Percentiles rank a stretch among this genome's conserved stretches.
These are phyloP conservation scores for Sordariomycetes sp. DNA, from an alignment of 2,329 filamentous ascomycete genomes.

Conservation along the genomic window DNA sequence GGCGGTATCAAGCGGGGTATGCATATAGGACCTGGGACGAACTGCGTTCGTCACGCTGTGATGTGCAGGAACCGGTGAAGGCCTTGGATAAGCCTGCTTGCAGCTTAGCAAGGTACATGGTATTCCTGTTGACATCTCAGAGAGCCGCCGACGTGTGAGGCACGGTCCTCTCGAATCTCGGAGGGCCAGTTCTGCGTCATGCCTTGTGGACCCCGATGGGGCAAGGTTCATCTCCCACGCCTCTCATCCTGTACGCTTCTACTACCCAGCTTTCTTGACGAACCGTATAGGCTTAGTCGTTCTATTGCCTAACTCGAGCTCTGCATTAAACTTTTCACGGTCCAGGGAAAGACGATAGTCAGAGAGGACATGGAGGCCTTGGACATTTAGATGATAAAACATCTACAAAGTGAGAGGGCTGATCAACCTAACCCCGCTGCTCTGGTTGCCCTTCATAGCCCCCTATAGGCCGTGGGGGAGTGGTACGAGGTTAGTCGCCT, in stretches of 20 bases:
- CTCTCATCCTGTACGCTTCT: not conserved
- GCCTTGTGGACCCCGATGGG: too few relatives aligned
- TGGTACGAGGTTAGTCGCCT: not conserved
- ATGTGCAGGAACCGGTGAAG: too few relatives aligned
- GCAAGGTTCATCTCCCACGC: too few relatives aligned
- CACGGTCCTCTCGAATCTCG: too few relatives aligned
- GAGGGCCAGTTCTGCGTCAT: too few relatives aligned
- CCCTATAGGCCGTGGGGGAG: not conserved
- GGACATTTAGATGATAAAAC: not conserved
- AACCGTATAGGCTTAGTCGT: slow-evolving; percentile 6
- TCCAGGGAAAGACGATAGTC: not conserved
- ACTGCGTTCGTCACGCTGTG: too few relatives aligned
- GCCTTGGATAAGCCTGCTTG: too few relatives aligned
- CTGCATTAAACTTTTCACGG: not conserved
- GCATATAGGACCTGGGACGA: too few relatives aligned
- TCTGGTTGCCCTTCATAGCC: not conserved
- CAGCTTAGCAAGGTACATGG: too few relatives aligned
- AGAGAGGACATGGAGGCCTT: not conserved
- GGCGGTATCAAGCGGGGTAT: too few relatives aligned
- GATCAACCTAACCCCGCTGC: not conserved
- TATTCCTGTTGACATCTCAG: too few relatives aligned
- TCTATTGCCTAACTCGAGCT: not conserved
- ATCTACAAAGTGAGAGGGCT: not conserved
- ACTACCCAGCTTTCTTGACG: not conserved
- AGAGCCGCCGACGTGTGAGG: too few relatives aligned